Evolutionary conservation across 2,329 filamentous ascomycete species (phyloP), one percentile per base, ranked within the genome.

Genomic region (Didymella glomerata): DNA sequence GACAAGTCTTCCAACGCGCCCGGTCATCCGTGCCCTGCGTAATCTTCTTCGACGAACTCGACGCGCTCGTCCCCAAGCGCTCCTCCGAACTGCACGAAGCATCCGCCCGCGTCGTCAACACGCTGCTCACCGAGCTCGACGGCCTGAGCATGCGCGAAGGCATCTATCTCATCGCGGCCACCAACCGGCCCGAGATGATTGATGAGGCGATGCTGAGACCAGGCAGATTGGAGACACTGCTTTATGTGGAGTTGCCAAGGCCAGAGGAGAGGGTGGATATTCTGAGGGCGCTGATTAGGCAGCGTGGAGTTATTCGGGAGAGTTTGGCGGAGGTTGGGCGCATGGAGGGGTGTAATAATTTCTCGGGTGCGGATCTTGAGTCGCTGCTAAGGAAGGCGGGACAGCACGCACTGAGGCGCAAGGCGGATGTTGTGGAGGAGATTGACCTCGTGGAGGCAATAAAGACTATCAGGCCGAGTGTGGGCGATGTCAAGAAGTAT

Each of bases 31-130:
- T 93, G 0, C 95, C 95, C 0, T 98, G 94, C 73, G 92, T 99
- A 54, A 89, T 99, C 58, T 98, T 99, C 85, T 98, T 99, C 74
- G 95, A 99, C 75, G 95, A 99, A 79, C 85, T 99, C 51, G 95
- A 99, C 77, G 94, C 95, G 0, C 82, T 99, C 2, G 93, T 95
- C 0, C 93, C 94, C 0, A 88, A 88, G 50, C 88, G 95, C 54
- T 92, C 94, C 71, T 90, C 90, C 54, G 76, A 79, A 16, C 85
- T 91, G 2, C 91, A 89, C 2, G 94, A 98, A 75, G 90, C 92
- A 6, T 92, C 90, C 46, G 88, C 92, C 1, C 88, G 95, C 32
- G 92, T 99, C 2, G 95, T 99, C 66, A 98, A 98, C 76, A 96
- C 94, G 0, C 84, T 99, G 0, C 88, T 99, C 30, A 96, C 95